Conservation (phyloP, 345 rosid genomes). For the Sisymbrium altissimum region DNA sequence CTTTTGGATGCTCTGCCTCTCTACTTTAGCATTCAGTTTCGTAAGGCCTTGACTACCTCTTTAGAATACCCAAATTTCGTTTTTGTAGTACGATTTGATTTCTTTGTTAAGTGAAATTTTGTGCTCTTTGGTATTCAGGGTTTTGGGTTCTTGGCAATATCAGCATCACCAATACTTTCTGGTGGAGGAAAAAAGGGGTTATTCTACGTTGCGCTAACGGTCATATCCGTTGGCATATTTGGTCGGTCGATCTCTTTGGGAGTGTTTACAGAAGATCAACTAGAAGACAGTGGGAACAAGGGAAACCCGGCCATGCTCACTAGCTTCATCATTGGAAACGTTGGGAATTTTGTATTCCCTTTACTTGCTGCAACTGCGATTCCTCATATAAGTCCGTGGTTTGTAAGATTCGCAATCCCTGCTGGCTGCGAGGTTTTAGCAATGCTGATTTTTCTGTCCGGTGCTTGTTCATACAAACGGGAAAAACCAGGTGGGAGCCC, state of each 20-base stretch:
- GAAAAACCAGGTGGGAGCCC: constrained; percentile 33
- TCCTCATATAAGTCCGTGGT: constrained; percentile 36
- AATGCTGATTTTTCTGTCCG: constrained; percentile 33
- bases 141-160: constrained; percentile 29
- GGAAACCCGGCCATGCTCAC: constrained; percentile 12
- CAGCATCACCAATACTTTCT: constrained; percentile 22
- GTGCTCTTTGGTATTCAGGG: constrained; percentile 18
- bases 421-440: constrained; percentile 33
- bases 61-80: not conserved
- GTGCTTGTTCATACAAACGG: constrained; percentile 20
- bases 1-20: constrained; percentile 38
- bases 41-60: constrained; percentile 3
- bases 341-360: constrained; percentile 25
- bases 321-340: constrained; percentile 31
- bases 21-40: constrained; percentile 22
- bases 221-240: constrained; percentile 32
- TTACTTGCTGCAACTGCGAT: constrained; percentile 28
- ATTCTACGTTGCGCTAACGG: constrained; percentile 12
- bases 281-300: constrained; percentile 24
- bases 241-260: constrained; percentile 31
- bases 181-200: not conserved
- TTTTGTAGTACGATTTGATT: not conserved
- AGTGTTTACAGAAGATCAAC: constrained; percentile 27
- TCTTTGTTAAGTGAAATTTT: too few species aligned
- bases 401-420: constrained; percentile 38